These are phyloP conservation scores for Gentiana macrophylla DNA, from an alignment of 257 asterid species.

Conservation along the genomic window DNA sequence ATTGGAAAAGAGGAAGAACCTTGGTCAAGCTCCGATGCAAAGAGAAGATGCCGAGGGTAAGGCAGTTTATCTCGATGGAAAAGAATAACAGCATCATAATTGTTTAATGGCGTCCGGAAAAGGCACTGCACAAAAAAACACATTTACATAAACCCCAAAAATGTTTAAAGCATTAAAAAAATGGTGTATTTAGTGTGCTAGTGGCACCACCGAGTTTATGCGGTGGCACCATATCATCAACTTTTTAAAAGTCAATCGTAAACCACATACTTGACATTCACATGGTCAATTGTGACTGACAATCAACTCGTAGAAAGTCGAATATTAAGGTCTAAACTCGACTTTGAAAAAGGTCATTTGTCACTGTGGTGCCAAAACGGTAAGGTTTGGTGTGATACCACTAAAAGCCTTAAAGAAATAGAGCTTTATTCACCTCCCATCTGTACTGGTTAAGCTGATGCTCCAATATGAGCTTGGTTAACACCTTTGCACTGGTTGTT, in stretches of 20 bases:
- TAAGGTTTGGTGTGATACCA: background rate
- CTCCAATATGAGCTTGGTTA: constrained; percentile 49
- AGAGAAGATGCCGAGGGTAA: constrained; percentile 68
- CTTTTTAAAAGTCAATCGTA: too few species aligned
- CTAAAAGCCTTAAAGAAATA: background rate
- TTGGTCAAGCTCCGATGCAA: constrained; percentile 70
- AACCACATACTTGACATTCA: too few species aligned
- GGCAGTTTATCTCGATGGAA: constrained; percentile 82
- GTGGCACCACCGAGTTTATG: too few species aligned
- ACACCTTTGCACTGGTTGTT: constrained; percentile 60
- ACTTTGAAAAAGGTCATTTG: too few species aligned
- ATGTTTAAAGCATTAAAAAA: too few species aligned
- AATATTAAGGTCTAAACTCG: too few species aligned
- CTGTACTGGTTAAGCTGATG: constrained; percentile 49
- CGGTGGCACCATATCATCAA: too few species aligned
- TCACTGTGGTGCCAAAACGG: background rate
- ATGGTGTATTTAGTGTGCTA: too few species aligned
- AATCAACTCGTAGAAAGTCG: too few species aligned
- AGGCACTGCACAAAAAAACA: constrained; percentile 58
- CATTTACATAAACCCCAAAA: too few species aligned
- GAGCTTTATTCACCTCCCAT: constrained; percentile 68
- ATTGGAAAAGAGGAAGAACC: constrained; percentile 30
- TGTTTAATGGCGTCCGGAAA: constrained; percentile 88
- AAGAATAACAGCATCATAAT: constrained; percentile 81
- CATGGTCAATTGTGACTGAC: too few species aligned